A percentile compares a stretch with the other conserved stretches of the same genome.
phyloP scores from a whole-genome alignment of 805 yeast species.

The Clavispora carvajalis region DNA sequence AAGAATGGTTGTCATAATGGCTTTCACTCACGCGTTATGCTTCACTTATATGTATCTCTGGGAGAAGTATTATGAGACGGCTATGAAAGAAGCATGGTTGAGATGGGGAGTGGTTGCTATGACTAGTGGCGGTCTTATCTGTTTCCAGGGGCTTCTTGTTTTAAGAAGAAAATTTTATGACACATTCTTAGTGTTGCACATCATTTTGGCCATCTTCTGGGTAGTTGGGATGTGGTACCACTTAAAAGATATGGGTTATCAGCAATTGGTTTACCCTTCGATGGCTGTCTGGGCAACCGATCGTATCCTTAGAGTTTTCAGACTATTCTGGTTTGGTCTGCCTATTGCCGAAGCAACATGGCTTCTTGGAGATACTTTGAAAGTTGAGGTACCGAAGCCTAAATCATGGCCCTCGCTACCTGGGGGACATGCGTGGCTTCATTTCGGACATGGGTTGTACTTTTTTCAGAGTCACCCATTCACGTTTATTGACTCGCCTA shows the following conservation, averaged over 20 bases:
- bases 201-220: slow-evolving; percentile 12
- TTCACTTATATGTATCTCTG: slow-evolving; percentile 6
- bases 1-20: slow-evolving; percentile 12
- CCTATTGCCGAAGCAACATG: slow-evolving; percentile 28
- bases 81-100: slow-evolving; percentile 8
- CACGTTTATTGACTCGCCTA: slow-evolving; percentile 23
- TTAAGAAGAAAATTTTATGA: slow-evolving; percentile 14
- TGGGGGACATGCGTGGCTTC: slow-evolving; percentile 38
- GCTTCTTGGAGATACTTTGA: slow-evolving; percentile 33
- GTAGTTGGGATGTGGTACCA: slow-evolving; percentile 15
- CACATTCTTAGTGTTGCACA: slow-evolving; percentile 13
- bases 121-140: slow-evolving; percentile 9
- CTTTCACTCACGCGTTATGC: slow-evolving; percentile 12
- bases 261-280: slow-evolving; percentile 9
- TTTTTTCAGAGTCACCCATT: slow-evolving; percentile 44
- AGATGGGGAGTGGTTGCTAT: slow-evolving; percentile 12
- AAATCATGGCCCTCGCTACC: slow-evolving; percentile 32
- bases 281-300: slow-evolving; percentile 32
- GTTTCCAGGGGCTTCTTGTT: slow-evolving; percentile 14
- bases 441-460: slow-evolving; percentile 27
- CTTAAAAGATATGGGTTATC: slow-evolving; percentile 4
- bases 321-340: slow-evolving; percentile 30
- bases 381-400: slow-evolving; percentile 33
- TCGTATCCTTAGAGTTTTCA: slow-evolving; percentile 22
- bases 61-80: neutral